A percentile compares a stretch with the other conserved stretches of the same genome.
These are phyloP conservation scores for Xylaria sp. DNA, from an alignment of 2,329 filamentous ascomycete genomes.

Conservation along the genomic window DNA sequence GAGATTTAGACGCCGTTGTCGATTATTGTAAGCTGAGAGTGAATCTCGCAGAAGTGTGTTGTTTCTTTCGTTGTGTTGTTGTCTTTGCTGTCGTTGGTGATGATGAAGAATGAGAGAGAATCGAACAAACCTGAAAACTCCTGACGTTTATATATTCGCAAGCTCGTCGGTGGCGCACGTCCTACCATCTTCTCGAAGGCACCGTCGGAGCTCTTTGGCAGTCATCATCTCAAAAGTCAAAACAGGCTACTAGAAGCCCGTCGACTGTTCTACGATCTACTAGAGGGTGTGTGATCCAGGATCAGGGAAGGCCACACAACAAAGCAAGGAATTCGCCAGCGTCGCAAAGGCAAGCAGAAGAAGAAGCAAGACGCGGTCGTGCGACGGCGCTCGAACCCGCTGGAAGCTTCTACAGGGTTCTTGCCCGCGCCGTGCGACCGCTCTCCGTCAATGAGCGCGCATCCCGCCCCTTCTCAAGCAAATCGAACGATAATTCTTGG, in stretches of 20 bases:
- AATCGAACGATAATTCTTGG: neutral
- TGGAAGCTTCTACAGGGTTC: slow-evolving; percentile 27
- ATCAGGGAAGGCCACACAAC: slow-evolving; percentile 11
- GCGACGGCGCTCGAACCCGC: slow-evolving; percentile 25
- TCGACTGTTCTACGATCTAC: slow-evolving; percentile 14
- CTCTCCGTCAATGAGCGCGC: neutral
- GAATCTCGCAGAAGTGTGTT: neutral
- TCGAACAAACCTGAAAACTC: neutral
- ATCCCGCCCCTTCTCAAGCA: neutral
- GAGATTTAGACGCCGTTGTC: slow-evolving; percentile 4
- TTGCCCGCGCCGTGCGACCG: neutral
- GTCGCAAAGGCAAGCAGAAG: neutral
- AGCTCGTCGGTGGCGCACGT: slow-evolving; percentile 12
- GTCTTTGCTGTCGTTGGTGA: slow-evolving; percentile 8
- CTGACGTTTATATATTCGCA: slow-evolving; percentile 31
- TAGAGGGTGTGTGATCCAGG: neutral
- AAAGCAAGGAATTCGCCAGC: slow-evolving; percentile 11
- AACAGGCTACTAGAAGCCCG: slow-evolving; percentile 27
- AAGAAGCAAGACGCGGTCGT: slow-evolving; percentile 12
- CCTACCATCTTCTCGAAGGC: slow-evolving; percentile 29
- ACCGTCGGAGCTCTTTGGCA: slow-evolving; percentile 7
- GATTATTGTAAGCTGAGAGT: slow-evolving; percentile 1
- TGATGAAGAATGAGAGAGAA: slow-evolving; percentile 1
- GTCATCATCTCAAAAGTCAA: slow-evolving; percentile 17
- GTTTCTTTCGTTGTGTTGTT: neutral